Conservation (phyloP, 306 rosid species). For the Vigna mungo region DNA sequence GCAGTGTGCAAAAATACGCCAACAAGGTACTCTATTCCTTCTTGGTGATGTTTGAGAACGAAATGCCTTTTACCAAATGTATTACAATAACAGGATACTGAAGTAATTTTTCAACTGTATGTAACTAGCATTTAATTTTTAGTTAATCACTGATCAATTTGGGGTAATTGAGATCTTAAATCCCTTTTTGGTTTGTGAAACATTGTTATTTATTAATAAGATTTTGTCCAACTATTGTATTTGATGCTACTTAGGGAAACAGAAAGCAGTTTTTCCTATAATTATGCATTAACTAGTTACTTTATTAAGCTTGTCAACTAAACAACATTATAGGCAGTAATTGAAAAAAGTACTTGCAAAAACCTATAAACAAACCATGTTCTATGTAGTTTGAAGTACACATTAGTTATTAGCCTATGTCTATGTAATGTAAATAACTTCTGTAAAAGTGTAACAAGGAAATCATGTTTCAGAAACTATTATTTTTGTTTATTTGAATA, state of each 20-base stretch:
- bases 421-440: neutral
- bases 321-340: no score
- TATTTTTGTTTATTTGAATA: neutral
- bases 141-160: conserved; percentile 27
- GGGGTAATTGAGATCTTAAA: neutral
- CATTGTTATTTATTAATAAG: neutral
- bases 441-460: neutral
- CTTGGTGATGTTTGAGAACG: conserved; percentile 32
- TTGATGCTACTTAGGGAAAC: neutral
- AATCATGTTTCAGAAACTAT: neutral
- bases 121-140: conserved; percentile 4
- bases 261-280: neutral
- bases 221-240: neutral
- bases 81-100: neutral
- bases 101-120: conserved; percentile 7
- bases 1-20: conserved; percentile 98
- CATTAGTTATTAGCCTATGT: no score
- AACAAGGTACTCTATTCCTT: conserved; percentile 72
- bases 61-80: conserved; percentile 25
- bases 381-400: no score
- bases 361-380: no score
- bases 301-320: neutral
- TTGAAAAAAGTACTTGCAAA: no score
- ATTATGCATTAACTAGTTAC: neutral
- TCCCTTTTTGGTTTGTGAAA: neutral